Evolutionary conservation across 208 protist species (phyloP).

Genomic region (Phytomonas francai): DNA sequence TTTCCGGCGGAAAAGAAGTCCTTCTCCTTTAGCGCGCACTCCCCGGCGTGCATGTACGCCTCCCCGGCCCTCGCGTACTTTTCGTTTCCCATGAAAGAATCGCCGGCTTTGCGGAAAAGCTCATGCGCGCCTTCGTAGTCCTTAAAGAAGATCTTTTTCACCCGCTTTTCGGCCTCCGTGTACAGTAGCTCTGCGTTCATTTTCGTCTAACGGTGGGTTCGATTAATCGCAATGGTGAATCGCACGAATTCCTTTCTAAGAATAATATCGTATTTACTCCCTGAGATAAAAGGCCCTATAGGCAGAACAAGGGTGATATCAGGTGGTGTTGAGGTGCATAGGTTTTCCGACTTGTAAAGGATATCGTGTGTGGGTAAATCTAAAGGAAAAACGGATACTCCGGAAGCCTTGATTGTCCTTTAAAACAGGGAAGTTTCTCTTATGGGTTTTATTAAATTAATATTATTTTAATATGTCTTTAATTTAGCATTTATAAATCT

Average conservation of each 20-base stretch:
- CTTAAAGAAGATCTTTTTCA: slow-evolving; percentile 74
- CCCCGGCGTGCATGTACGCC: slow-evolving; percentile 53
- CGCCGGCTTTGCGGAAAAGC: slow-evolving; percentile 65
- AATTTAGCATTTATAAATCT: too few species aligned
- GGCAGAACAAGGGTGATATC: too few species aligned
- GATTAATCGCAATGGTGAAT: not conserved
- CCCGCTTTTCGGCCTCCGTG: slow-evolving; percentile 66
- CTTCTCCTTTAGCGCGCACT: slow-evolving; percentile 63
- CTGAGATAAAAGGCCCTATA: too few species aligned
- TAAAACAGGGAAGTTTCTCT: slow-evolving; percentile 5
- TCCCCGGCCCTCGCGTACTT: slow-evolving; percentile 69
- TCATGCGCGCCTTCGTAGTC: slow-evolving; percentile 77
- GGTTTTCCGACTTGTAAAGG: too few species aligned
- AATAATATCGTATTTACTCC: not conserved
- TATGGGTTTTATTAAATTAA: too few species aligned
- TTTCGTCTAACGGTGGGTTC: not conserved
- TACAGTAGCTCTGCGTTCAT: slow-evolving; percentile 51
- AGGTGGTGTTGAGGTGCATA: too few species aligned
- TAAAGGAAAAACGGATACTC: too few species aligned
- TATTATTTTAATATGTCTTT: too few species aligned
- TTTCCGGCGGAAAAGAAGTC: slow-evolving; percentile 27
- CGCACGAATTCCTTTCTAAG: not conserved
- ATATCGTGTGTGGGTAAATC: too few species aligned
- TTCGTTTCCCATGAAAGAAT: slow-evolving; percentile 66
- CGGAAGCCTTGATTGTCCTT: too few species aligned